Conservation (phyloP, 2,329 filamentous ascomycete species). For the Aspergillus fischeri region DNA sequence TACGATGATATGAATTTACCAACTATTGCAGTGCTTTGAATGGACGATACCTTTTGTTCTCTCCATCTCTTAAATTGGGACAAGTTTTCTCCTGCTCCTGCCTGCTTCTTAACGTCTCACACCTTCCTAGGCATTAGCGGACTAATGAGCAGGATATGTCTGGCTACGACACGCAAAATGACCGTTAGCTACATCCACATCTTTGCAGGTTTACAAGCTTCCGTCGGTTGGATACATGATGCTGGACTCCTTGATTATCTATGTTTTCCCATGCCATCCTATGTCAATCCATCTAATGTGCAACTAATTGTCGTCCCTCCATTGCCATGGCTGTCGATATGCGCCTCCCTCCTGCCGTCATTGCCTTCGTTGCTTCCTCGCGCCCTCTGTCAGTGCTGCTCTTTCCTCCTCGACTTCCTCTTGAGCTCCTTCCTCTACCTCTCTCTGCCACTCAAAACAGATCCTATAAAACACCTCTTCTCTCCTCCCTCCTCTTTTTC, state of each 20-base stretch:
- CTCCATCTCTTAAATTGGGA: neutral
- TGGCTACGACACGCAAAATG: too few species aligned
- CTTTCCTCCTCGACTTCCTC: neutral
- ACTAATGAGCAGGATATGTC: neutral
- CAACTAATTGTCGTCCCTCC: neutral
- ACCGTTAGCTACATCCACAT: neutral
- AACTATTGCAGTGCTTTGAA: neutral
- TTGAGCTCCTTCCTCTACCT: neutral
- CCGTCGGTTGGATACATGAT: neutral
- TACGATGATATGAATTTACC: neutral
- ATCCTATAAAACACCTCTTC: conserved; percentile 1
- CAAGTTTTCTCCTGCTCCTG: neutral
- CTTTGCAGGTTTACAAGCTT: neutral
- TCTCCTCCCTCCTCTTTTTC: conserved; percentile 4
- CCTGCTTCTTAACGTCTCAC: neutral
- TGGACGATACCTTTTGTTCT: neutral
- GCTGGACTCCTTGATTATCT: neutral
- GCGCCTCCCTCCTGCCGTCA: neutral
- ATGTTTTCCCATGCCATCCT: neutral
- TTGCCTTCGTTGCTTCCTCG: neutral
- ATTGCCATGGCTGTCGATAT: neutral
- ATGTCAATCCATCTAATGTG: neutral
- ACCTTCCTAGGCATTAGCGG: neutral
- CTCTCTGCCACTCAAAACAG: neutral
- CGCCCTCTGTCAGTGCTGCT: neutral